These are phyloP conservation scores for Ustilago tritici DNA, from an alignment of 1,284 basidiomycete species.

Conservation along the genomic window DNA sequence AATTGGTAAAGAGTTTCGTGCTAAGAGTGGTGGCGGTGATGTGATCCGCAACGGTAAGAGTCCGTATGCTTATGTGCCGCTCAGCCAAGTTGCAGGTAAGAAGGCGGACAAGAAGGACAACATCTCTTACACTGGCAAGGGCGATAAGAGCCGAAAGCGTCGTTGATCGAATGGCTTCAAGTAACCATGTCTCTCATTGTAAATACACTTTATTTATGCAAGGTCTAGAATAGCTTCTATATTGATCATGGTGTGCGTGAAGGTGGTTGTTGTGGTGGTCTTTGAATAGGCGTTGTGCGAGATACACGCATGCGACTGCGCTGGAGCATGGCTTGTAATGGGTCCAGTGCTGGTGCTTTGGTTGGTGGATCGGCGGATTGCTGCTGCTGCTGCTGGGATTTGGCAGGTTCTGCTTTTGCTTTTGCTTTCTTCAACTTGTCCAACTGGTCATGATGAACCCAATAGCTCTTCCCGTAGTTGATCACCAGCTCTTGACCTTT, in stretches of 20 bases:
- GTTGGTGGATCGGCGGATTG: neutral
- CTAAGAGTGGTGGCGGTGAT: slow-evolving; percentile 63
- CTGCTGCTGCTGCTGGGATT: neutral
- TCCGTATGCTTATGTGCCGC: slow-evolving; percentile 84
- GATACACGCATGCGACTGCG: slow-evolving; percentile 41
- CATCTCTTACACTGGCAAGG: slow-evolving; percentile 55
- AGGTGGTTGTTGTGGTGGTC: slow-evolving; percentile 19
- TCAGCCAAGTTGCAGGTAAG: slow-evolving; percentile 62
- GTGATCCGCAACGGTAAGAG: slow-evolving; percentile 84
- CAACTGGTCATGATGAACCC: slow-evolving; percentile 71
- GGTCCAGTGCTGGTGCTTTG: slow-evolving; percentile 12
- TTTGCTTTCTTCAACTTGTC: neutral
- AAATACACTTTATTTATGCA: slow-evolving; percentile 13
- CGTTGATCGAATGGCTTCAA: slow-evolving; percentile 7
- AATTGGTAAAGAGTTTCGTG: slow-evolving; percentile 64
- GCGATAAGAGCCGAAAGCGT: slow-evolving; percentile 45
- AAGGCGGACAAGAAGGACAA: slow-evolving; percentile 41
- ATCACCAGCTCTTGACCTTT: slow-evolving; percentile 89
- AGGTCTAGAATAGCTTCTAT: neutral
- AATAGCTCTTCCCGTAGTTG: slow-evolving; percentile 93
- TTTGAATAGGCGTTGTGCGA: slow-evolving; percentile 8
- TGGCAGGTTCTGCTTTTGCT: neutral
- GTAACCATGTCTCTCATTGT: slow-evolving; percentile 6
- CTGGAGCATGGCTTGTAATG: slow-evolving; percentile 40
- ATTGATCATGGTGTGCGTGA: slow-evolving; percentile 9